Evolutionary conservation across 176 grass and related monocot genomes (phyloP).

Genomic region (Carex cristatella): DNA sequence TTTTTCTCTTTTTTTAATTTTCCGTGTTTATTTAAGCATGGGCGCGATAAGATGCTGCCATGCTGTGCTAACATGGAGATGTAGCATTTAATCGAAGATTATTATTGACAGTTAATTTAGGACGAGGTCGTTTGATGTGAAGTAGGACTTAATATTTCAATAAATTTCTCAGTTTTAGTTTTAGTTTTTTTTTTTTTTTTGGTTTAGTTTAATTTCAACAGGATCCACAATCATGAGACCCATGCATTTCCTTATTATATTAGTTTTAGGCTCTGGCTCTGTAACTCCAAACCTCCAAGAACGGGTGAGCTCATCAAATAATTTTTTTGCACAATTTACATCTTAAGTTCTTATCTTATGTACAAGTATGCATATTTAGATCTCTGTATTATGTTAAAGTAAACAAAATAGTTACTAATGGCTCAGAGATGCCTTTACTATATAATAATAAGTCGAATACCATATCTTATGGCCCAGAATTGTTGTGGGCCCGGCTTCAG

Average conservation of each 20-base stretch:
- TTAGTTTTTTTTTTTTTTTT: neutral
- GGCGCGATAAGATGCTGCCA: neutral
- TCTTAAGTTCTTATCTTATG: neutral
- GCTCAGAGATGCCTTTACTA: neutral
- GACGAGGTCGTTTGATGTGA: neutral
- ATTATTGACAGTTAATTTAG: neutral
- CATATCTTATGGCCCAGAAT: too few relatives aligned
- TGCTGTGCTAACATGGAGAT: neutral
- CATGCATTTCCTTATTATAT: neutral
- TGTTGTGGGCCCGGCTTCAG: neutral
- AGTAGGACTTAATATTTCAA: neutral
- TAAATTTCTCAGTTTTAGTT: neutral
- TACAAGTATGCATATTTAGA: neutral
- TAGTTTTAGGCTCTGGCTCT: neutral
- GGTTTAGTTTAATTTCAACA: neutral
- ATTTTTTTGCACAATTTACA: neutral
- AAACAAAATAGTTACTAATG: neutral
- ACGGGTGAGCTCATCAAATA: neutral
- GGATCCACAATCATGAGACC: neutral
- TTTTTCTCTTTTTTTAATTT: neutral
- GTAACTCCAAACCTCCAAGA: neutral
- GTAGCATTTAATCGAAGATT: neutral
- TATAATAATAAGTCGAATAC: too few relatives aligned
- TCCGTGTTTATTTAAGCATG: constrained; percentile 13
- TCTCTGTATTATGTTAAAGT: neutral